A percentile compares a stretch with the other conserved stretches of the same genome.
phyloP scores from a whole-genome alignment of 768 basidiomycete species.

The Leucosporidium yakuticum region DNA sequence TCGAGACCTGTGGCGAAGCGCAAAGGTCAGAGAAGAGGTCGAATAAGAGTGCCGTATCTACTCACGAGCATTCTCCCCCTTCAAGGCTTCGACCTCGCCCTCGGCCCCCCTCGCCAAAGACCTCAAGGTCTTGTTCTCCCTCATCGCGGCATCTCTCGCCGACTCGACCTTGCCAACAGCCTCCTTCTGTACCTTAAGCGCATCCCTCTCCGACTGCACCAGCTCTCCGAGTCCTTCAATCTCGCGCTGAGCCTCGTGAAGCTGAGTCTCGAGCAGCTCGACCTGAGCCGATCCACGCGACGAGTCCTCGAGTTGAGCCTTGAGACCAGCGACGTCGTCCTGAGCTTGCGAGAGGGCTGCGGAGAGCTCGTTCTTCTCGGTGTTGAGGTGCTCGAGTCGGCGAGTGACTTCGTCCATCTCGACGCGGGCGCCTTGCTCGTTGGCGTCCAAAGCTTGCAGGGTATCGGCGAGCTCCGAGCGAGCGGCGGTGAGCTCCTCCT shows the following conservation, averaged over 20 bases:
- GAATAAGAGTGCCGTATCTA: neutral
- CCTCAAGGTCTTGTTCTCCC: slow-evolving; percentile 29
- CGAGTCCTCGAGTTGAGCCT: neutral
- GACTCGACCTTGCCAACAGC: slow-evolving; percentile 5
- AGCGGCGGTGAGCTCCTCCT: slow-evolving; percentile 21
- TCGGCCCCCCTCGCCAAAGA: slow-evolving; percentile 16
- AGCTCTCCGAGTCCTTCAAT: neutral
- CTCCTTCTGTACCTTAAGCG: neutral
- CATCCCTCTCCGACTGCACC: neutral
- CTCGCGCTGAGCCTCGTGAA: slow-evolving; percentile 3
- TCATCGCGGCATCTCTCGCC: slow-evolving; percentile 6
- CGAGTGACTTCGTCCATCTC: neutral
- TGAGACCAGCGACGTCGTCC: neutral
- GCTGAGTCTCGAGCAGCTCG: neutral
- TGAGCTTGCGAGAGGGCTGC: neutral
- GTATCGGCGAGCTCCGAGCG: neutral
- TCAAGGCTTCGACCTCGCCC: slow-evolving; percentile 14
- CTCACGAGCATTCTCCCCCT: neutral
- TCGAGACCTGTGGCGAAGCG: no score
- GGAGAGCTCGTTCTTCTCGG: neutral
- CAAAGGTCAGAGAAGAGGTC: no score
- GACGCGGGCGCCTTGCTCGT: neutral
- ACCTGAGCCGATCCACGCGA: neutral
- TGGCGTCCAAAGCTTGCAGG: neutral
- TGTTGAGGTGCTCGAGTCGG: neutral